phyloP scores from a whole-genome alignment of 2,329 filamentous ascomycete species.

The Ustulina deusta region DNA sequence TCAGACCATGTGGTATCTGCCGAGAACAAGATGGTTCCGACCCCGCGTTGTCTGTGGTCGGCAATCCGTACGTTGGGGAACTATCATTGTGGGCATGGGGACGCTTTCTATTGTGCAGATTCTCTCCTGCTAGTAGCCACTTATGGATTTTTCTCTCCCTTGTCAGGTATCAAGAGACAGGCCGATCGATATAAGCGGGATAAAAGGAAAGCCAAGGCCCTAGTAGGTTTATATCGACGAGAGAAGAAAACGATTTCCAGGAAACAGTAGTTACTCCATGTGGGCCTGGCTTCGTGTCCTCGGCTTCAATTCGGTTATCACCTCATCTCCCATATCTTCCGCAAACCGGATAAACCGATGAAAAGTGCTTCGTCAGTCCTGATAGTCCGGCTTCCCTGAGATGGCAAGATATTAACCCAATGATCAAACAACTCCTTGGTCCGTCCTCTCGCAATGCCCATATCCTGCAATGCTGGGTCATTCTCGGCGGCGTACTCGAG shows the following conservation, averaged over 20 bases:
- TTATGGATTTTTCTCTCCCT: background rate
- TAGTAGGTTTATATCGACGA: background rate
- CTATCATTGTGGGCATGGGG: background rate
- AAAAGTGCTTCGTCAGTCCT: conserved; percentile 86
- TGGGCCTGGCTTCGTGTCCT: background rate
- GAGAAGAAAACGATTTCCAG: background rate
- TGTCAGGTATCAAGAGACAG: background rate
- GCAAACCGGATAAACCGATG: conserved; percentile 77
- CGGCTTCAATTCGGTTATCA: conserved; percentile 27
- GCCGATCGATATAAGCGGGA: background rate
- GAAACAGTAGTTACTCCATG: background rate
- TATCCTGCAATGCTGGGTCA: conserved; percentile 65
- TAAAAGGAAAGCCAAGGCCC: background rate
- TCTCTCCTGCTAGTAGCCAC: background rate
- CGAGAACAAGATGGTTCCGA: conserved; percentile 17
- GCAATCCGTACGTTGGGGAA: conserved; percentile 27
- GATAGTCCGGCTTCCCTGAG: conserved; percentile 85
- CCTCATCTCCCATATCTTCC: conserved; percentile 63
- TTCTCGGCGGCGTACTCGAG: conserved; percentile 80
- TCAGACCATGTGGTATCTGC: conserved; percentile 22
- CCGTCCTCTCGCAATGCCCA: conserved; percentile 72
- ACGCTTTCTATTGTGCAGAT: background rate
- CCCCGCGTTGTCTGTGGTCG: conserved; percentile 30
- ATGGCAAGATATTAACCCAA: conserved; percentile 84
- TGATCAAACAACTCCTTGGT: conserved; percentile 82